Evolutionary conservation across 192 early-diverging fungal genomes (phyloP).

Genomic region (Coemansia sp.): DNA sequence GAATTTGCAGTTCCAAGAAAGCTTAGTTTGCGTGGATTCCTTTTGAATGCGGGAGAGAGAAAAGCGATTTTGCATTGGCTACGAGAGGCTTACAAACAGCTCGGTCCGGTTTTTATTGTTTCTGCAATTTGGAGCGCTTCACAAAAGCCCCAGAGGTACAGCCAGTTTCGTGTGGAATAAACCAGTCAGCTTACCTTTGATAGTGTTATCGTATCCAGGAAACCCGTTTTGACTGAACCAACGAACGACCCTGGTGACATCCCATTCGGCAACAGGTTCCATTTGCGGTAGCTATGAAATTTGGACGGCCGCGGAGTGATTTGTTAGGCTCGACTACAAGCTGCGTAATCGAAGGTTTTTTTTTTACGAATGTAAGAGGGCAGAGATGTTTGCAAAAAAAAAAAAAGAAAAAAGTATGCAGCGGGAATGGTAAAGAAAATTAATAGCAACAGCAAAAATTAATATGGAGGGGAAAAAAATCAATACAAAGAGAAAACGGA

Average conservation of each 20-base stretch:
- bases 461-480: background rate
- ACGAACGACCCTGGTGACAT: conserved; percentile 38
- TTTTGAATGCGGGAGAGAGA: too few relatives aligned
- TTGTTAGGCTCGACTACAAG: background rate
- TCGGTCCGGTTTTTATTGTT: too few relatives aligned
- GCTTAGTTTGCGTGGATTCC: background rate
- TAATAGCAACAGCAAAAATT: background rate
- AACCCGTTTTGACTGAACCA: conserved; percentile 58
- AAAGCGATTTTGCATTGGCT: too few relatives aligned
- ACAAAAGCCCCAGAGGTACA: too few relatives aligned
- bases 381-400: background rate
- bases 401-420: background rate
- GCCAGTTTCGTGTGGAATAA: background rate
- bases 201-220: conserved; percentile 46
- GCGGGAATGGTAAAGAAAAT: background rate
- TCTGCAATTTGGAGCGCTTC: too few relatives aligned
- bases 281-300: conserved; percentile 7
- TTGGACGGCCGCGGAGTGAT: background rate
- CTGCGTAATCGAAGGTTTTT: background rate
- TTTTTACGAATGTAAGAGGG: background rate
- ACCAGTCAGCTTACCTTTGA: conserved; percentile 32
- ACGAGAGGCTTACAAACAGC: too few relatives aligned
- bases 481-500: background rate
- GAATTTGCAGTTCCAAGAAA: background rate
- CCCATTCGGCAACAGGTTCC: conserved; percentile 54